A percentile compares a stretch with the other conserved stretches of the same genome.
These are phyloP conservation scores for Linum trigynum DNA, from an alignment of 345 rosid genomes.

Conservation along the genomic window DNA sequence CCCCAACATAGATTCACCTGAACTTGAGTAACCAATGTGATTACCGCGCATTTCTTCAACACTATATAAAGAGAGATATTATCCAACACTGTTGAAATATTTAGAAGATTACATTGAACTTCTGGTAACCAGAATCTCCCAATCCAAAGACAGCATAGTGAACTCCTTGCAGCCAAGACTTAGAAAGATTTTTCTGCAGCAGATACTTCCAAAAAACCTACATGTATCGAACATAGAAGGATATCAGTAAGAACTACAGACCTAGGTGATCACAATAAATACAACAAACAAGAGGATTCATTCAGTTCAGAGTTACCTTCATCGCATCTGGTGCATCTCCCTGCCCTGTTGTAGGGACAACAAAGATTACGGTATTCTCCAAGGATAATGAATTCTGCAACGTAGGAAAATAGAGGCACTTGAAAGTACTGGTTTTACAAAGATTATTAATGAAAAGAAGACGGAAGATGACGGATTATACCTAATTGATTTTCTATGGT, in stretches of 20 bases:
- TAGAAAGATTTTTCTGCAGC: conserved; percentile 51
- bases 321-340: conserved; percentile 89
- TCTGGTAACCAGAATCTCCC: conserved; percentile 90
- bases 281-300: not conserved
- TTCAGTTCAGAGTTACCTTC: conserved; percentile 34
- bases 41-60: not conserved
- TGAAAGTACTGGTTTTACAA: not conserved
- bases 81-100: not conserved
- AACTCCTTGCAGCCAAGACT: conserved; percentile 56
- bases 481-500: not conserved
- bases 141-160: conserved; percentile 78
- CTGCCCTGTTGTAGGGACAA: conserved; percentile 92
- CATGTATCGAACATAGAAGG: conserved; percentile 3
- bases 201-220: conserved; percentile 88
- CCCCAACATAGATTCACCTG: not conserved
- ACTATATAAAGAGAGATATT: not conserved
- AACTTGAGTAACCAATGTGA: not conserved
- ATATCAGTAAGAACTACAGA: conserved; percentile 9
- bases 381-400: conserved; percentile 52
- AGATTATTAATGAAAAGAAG: not conserved
- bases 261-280: conserved; percentile 8
- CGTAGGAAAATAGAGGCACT: conserved; percentile 7
- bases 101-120: conserved; percentile 51
- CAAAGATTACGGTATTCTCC: conserved; percentile 56
- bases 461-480: not conserved